These are phyloP conservation scores for Xerocomus spinulosus DNA, from an alignment of 768 basidiomycete genomes.

Conservation along the genomic window DNA sequence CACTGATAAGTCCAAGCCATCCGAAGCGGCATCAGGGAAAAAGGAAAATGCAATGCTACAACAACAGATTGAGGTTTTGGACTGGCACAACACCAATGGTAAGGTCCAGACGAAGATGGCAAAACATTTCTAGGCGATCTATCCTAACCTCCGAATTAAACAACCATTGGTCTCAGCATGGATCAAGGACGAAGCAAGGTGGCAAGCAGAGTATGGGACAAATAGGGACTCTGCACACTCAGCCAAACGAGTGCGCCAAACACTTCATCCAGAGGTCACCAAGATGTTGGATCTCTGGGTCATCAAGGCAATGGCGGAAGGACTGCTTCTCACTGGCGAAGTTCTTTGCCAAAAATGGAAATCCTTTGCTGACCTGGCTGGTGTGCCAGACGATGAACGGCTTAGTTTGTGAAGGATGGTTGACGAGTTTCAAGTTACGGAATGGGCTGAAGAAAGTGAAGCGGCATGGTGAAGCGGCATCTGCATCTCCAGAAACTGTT, in stretches of 20 bases:
- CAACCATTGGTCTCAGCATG: conserved; percentile 30
- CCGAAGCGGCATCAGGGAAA: neutral
- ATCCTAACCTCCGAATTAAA: conserved; percentile 32
- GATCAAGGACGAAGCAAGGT: conserved; percentile 23
- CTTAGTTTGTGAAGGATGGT: conserved; percentile 35
- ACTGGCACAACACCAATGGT: conserved; percentile 34
- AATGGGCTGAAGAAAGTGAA: conserved; percentile 14
- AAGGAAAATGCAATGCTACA: conserved; percentile 29
- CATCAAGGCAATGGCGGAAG: conserved; percentile 27
- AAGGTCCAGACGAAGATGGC: conserved; percentile 31
- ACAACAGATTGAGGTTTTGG: conserved; percentile 34
- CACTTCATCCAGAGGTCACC: neutral
- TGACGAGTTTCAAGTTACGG: conserved; percentile 1
- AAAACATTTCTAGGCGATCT: conserved; percentile 6
- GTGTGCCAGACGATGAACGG: conserved; percentile 31
- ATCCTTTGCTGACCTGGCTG: conserved; percentile 8
- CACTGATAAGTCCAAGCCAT: neutral
- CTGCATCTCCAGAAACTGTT: conserved; percentile 10
- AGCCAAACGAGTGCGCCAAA: neutral
- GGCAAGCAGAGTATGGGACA: neutral
- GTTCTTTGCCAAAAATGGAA: conserved; percentile 9
- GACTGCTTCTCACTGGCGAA: conserved; percentile 31
- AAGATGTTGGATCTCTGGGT: neutral
- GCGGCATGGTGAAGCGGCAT: conserved; percentile 35
- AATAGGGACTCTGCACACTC: conserved; percentile 8